phyloP scores from a whole-genome alignment of 2,329 filamentous ascomycete genomes.

The Alternaria rosae region DNA sequence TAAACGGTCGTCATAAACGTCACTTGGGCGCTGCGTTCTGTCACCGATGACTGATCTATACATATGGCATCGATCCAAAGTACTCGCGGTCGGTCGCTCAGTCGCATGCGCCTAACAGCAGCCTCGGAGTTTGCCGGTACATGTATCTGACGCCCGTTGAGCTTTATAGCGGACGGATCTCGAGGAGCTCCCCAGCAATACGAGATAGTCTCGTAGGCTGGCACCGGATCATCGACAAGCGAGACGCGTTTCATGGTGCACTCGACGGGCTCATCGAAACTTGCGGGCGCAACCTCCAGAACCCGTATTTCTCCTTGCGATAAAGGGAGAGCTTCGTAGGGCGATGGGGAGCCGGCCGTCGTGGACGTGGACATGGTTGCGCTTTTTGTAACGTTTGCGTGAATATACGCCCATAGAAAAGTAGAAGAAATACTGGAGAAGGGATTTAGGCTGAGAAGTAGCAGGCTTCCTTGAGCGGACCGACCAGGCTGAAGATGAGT shows the following conservation, averaged over 20 bases:
- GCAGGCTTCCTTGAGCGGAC: too few species aligned
- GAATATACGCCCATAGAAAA: not conserved
- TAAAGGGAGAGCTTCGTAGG: not conserved
- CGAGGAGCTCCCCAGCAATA: not conserved
- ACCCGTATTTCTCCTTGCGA: not conserved
- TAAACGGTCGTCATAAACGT: not conserved
- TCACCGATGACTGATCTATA: not conserved
- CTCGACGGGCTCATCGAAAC: not conserved
- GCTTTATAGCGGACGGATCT: fast-evolving
- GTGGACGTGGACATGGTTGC: not conserved
- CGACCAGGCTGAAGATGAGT: not conserved
- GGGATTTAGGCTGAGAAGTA: too few species aligned
- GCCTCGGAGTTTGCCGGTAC: not conserved
- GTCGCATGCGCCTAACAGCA: not conserved
- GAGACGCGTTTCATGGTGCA: not conserved
- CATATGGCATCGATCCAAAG: not conserved
- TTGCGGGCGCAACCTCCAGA: not conserved
- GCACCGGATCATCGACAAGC: fast-evolving
- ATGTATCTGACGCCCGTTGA: fast-evolving
- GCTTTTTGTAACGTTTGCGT: not conserved
- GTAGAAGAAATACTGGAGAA: fast-evolving
- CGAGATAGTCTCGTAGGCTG: not conserved
- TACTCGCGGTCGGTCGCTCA: not conserved
- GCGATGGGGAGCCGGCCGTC: not conserved
- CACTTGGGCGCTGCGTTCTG: not conserved